Conservation (phyloP, 495 filamentous ascomycete species). For the Terfezia claveryi region DNA sequence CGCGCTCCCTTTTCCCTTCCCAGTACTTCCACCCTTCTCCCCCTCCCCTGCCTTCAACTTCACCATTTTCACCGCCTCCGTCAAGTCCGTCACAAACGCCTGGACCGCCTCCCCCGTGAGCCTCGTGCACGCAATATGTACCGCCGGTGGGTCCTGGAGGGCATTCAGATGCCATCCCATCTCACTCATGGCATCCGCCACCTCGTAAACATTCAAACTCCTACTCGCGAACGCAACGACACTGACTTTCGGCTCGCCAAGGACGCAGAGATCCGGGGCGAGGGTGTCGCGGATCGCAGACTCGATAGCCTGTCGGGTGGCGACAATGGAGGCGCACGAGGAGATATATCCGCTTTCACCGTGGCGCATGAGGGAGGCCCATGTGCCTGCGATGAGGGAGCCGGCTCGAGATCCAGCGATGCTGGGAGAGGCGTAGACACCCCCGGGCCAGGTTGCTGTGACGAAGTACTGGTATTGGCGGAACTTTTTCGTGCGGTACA, state of each 20-base stretch:
- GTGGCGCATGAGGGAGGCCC: constrained; percentile 69
- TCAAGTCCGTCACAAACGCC: constrained; percentile 51
- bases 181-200: constrained; percentile 59
- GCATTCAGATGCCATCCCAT: constrained; percentile 94
- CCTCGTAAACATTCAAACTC: constrained; percentile 63
- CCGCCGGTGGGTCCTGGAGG: constrained; percentile 73
- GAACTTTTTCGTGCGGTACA: constrained; percentile 63
- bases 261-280: constrained; percentile 45
- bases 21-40: constrained; percentile 44
- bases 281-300: constrained; percentile 47
- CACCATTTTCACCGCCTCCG: constrained; percentile 55
- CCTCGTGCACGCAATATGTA: constrained; percentile 87
- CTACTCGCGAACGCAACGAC: constrained; percentile 72
- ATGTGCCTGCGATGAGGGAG: constrained; percentile 82
- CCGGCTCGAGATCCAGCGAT: constrained; percentile 83
- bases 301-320: constrained; percentile 65
- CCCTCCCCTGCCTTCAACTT: constrained; percentile 45
- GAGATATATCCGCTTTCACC: constrained; percentile 79
- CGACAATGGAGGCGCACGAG: constrained; percentile 69
- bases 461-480: constrained; percentile 89
- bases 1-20: constrained; percentile 10
- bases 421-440: constrained; percentile 80
- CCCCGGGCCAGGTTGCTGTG: constrained; percentile 82
- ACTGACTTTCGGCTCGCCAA: constrained; percentile 71
- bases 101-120: constrained; percentile 67